Evolutionary conservation across 2,329 filamentous ascomycete species (phyloP).

Genomic region (Sporothrix schenckii): DNA sequence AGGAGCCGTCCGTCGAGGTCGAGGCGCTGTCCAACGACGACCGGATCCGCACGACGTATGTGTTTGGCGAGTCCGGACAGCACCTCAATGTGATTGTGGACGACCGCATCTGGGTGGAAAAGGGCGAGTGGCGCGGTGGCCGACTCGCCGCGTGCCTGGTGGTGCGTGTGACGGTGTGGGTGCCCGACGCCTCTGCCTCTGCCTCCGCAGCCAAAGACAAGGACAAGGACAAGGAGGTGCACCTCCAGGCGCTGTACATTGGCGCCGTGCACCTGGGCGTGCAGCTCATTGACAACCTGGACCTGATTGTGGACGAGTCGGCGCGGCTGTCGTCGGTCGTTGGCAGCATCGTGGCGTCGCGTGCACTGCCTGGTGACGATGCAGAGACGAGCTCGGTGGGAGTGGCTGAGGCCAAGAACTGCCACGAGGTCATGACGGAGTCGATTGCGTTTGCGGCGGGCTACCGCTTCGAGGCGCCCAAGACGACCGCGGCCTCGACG

Average conservation of each 20-base stretch:
- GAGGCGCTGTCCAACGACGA: conserved; percentile 53
- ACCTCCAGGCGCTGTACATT: conserved; percentile 47
- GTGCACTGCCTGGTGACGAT: conserved; percentile 30
- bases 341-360: conserved; percentile 48
- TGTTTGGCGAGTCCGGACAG: conserved; percentile 45
- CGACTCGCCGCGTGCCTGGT: conserved; percentile 50
- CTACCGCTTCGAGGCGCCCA: conserved; percentile 50
- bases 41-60: conserved; percentile 43
- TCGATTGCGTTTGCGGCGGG: conserved; percentile 33
- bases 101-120: conserved; percentile 27
- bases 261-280: conserved; percentile 48
- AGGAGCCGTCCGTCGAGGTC: conserved; percentile 47
- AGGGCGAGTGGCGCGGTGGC: conserved; percentile 32
- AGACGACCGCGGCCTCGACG: conserved; percentile 49
- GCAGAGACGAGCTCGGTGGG: not conserved
- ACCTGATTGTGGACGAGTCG: conserved; percentile 41
- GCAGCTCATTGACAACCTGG: conserved; percentile 47
- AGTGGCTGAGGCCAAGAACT: not conserved
- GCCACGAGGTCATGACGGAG: not conserved
- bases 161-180: conserved; percentile 52
- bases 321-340: conserved; percentile 44
- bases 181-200: conserved; percentile 38
- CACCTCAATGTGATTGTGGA: conserved; percentile 42
- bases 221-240: conserved; percentile 4
- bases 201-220: conserved; percentile 40